Evolutionary conservation across 2,329 filamentous ascomycete genomes (phyloP).

Genomic region (Juglanconis oblonga): DNA sequence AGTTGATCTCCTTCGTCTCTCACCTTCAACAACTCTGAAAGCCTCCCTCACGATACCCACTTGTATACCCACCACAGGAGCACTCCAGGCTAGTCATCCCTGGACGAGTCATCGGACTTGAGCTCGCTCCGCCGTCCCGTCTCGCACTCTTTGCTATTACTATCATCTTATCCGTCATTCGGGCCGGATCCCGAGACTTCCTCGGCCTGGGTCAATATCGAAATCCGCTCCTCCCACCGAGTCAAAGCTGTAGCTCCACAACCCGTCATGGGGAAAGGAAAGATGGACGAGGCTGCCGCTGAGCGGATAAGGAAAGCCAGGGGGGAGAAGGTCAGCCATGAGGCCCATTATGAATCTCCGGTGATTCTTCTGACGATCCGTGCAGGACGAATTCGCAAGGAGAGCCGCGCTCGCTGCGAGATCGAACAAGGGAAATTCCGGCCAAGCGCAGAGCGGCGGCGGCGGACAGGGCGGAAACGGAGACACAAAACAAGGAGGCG

Average conservation of each 20-base stretch:
- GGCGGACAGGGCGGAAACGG: conserved; percentile 16
- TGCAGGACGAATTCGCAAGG: conserved; percentile 34
- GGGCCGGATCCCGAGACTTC: not conserved
- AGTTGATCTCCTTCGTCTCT: not conserved
- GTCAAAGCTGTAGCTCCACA: not conserved
- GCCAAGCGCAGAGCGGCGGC: conserved; percentile 16
- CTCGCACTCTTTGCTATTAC: not conserved
- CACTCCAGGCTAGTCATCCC: not conserved
- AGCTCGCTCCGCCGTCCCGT: not conserved
- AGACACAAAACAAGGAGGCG: conserved; percentile 18
- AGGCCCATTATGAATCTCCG: not conserved
- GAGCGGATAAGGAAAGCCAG: conserved; percentile 39
- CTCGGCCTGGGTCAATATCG: too few relatives aligned
- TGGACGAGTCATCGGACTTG: not conserved
- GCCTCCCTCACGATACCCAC: not conserved
- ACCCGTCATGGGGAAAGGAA: conserved; percentile 30
- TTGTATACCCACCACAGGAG: not conserved
- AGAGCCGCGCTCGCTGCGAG: conserved; percentile 34
- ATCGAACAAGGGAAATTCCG: conserved; percentile 28
- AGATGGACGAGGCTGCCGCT: conserved; percentile 41
- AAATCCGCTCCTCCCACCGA: not conserved
- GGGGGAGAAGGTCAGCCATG: conserved; percentile 34
- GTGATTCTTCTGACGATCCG: not conserved
- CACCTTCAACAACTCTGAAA: not conserved
- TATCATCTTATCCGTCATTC: not conserved